Conservation (phyloP, 1,139 yeast species). For the Debaryomycetaceae sp. region DNA sequence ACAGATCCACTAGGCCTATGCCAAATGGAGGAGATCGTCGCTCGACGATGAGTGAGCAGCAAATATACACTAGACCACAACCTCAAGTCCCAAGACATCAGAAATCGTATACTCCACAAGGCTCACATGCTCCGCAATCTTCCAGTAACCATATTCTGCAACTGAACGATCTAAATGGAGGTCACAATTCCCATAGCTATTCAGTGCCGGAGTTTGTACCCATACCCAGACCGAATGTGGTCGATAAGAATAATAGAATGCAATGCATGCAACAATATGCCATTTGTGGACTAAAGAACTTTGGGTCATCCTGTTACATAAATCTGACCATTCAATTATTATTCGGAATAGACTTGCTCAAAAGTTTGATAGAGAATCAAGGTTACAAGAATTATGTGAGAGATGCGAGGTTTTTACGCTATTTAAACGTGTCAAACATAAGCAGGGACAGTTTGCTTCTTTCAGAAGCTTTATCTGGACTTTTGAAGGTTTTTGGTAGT, state of each 20-base stretch:
- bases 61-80: not conserved
- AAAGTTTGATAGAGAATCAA: constrained; percentile 39
- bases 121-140: no score
- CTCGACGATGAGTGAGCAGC: not conserved
- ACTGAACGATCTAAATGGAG: no score
- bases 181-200: not conserved
- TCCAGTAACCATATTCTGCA: not conserved
- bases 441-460: constrained; percentile 29
- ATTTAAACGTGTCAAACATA: constrained; percentile 18
- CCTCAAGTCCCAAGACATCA: not conserved
- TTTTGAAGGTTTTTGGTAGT: constrained; percentile 41
- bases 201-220: not conserved
- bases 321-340: constrained; percentile 67
- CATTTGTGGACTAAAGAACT: constrained; percentile 63
- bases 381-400: constrained; percentile 39
- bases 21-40: not conserved
- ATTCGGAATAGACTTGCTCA: constrained; percentile 49
- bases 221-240: not conserved
- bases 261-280: constrained; percentile 42
- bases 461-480: constrained; percentile 45
- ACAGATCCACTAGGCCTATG: not conserved
- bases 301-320: constrained; percentile 73
- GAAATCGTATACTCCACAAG: not conserved
- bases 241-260: constrained; percentile 17
- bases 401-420: constrained; percentile 25